These are phyloP conservation scores for Biancaea sappan DNA, from an alignment of 306 rosid species.

Conservation along the genomic window DNA sequence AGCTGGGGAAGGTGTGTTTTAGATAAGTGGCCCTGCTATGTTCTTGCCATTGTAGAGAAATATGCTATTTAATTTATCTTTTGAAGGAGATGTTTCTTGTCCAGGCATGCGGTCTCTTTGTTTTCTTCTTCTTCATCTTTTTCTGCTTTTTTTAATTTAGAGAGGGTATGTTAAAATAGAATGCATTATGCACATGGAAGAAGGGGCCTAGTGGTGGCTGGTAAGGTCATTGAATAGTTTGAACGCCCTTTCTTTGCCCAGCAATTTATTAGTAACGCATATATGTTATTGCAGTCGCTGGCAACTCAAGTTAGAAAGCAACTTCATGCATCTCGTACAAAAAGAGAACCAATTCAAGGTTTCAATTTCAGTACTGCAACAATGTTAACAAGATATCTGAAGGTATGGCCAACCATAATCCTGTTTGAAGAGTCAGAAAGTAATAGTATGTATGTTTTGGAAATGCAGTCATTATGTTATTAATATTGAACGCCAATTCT, in stretches of 20 bases:
- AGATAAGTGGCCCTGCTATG: not conserved
- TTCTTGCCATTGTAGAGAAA: not conserved
- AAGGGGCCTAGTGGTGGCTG: not conserved
- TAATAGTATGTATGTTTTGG: not conserved
- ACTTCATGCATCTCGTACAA: constrained; percentile 52
- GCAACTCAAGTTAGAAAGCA: constrained; percentile 67
- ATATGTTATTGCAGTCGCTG: constrained; percentile 51
- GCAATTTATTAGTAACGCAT: not conserved
- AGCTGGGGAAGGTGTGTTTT: constrained; percentile 78
- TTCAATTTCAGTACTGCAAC: constrained; percentile 55
- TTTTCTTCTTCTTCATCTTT: not conserved
- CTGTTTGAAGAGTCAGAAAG: not conserved
- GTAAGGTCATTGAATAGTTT: too few relatives aligned
- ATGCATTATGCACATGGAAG: not conserved
- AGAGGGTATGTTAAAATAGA: not conserved
- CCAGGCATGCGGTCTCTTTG: not conserved
- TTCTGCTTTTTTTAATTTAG: not conserved
- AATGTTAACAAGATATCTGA: constrained; percentile 48
- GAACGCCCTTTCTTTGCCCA: not conserved
- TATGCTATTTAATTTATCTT: not conserved
- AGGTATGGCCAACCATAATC: constrained; percentile 38
- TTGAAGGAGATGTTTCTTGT: not conserved
- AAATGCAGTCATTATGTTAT: not conserved
- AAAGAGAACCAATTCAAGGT: constrained; percentile 55
- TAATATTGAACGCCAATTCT: not conserved